Evolutionary conservation across 1,139 yeast species (phyloP), one percentile per base, ranked within the genome.

Genomic region (Protomyces lactucae-debilis): DNA sequence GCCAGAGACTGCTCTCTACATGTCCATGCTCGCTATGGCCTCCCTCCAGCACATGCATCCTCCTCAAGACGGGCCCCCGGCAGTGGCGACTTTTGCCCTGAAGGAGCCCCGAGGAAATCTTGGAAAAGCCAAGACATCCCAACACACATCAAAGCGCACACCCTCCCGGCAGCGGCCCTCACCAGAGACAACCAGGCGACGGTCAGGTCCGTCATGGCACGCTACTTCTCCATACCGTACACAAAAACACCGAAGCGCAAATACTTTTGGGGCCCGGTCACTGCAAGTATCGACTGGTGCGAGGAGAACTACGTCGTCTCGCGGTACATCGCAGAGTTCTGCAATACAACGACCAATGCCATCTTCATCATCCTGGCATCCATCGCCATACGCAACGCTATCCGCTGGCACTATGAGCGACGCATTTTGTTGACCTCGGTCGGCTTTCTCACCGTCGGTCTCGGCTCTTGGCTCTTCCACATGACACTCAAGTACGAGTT

Each of bases 381-480:
- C 25, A 87, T 82, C 73, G 87, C 95, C 55, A 80, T 88, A 52
- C 77, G 77, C 69, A 85, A 88, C 56, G 86, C 90, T 3, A 71
- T 80, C 59, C 77, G 76, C 25, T 85, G 91, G 69, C 77, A 79
- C 45, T 80, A 87, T 66, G 97, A 92, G 66, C 73, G 75, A 4
- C 78, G 97, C 68, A 93, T 91, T 71, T 71, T 87, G 1, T 77
- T 88, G 60, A 83, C 88, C 16, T 85, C 90, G 12, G 69, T 85
- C 25, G 97, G 97, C 4, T 91, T 93, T 74, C 83, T 87, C 64
- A 78, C 88, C 9, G 99, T 93, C 9, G 99, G 99, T 0, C 75
- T 91, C 51, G 99, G 99, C 1, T 84, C 91, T 43, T 93, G 97
- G 95, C 78, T 90, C 70, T 93, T 93, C 78, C 99, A 93, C 75